A percentile compares a stretch with the other conserved stretches of the same genome.
Conservation (phyloP, 257 asterid genomes). For the Plantago major region DNA sequence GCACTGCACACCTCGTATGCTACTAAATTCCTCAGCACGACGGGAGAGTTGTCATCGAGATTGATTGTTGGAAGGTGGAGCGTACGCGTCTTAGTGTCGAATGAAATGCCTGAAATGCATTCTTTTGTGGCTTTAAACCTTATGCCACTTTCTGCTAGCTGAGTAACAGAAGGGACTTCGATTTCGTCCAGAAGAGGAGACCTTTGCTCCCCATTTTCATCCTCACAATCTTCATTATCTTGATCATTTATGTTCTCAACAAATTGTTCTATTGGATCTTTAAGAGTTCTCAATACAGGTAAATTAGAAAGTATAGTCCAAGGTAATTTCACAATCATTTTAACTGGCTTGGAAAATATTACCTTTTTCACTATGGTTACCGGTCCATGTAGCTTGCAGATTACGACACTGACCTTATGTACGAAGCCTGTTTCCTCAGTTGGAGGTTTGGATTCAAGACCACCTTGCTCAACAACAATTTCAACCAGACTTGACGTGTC, state of each 20-base stretch:
- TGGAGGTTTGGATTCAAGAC: too few relatives aligned
- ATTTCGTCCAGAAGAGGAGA: constrained; percentile 11
- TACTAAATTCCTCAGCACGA: constrained; percentile 12
- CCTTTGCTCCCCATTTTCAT: too few relatives aligned
- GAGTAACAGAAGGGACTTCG: constrained; percentile 15
- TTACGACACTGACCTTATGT: too few relatives aligned
- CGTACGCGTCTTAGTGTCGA: neutral
- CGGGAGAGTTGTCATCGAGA: constrained; percentile 3
- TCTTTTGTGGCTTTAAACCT: constrained; percentile 1
- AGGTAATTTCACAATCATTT: constrained; percentile 23
- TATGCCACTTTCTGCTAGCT: constrained; percentile 12
- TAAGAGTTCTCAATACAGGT: constrained; percentile 21
- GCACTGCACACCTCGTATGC: constrained; percentile 12
- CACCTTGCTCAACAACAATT: constrained; percentile 9
- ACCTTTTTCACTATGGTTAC: constrained; percentile 11
- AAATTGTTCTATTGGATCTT: constrained; percentile 16
- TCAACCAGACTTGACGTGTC: neutral
- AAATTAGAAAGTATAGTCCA: constrained; percentile 23
- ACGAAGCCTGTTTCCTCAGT: too few relatives aligned
- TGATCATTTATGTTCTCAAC: too few relatives aligned
- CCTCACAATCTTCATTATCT: too few relatives aligned
- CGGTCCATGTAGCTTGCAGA: too few relatives aligned
- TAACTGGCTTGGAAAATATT: constrained; percentile 20
- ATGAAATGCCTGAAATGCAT: constrained; percentile 2
- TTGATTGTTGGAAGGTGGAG: constrained; percentile 1